Percentiles rank a stretch among this genome's conserved stretches.
These are phyloP conservation scores for Staphylotrichum tortipilum DNA, from an alignment of 495 filamentous ascomycete genomes.

Conservation along the genomic window DNA sequence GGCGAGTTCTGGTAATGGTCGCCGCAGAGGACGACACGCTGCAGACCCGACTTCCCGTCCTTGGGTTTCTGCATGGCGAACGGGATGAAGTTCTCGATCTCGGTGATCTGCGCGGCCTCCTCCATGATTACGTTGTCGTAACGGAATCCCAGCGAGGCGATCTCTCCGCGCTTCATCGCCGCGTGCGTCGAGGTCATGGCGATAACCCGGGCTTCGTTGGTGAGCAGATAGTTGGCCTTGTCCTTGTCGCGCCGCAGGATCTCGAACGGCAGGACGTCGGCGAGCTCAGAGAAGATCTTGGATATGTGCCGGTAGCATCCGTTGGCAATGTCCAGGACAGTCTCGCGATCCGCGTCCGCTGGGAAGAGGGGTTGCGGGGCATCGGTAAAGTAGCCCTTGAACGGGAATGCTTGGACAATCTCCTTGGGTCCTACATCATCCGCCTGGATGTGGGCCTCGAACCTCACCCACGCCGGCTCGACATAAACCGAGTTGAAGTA, in stretches of 20 bases:
- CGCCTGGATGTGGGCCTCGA: conserved; percentile 51
- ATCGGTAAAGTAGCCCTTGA: conserved; percentile 80
- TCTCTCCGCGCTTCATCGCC: conserved; percentile 92
- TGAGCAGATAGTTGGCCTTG: conserved; percentile 89
- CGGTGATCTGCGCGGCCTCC: conserved; percentile 96
- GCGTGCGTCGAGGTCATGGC: conserved; percentile 99
- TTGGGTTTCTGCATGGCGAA: conserved; percentile 78
- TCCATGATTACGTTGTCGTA: conserved; percentile 99
- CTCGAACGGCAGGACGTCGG: conserved; percentile 92
- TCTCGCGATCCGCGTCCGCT: conserved; percentile 51
- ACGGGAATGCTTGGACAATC: conserved; percentile 74
- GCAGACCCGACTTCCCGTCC: conserved; percentile 63
- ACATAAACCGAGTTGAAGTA: conserved; percentile 95
- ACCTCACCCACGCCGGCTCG: conserved; percentile 78
- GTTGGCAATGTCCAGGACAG: conserved; percentile 63
- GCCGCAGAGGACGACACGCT: conserved; percentile 84
- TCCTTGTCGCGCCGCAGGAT: conserved; percentile 79
- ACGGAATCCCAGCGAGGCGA: conserved; percentile 82
- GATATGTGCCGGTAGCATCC: conserved; percentile 88
- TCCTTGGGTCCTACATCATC: conserved; percentile 47
- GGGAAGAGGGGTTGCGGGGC: conserved; percentile 81
- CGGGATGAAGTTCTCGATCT: conserved; percentile 95
- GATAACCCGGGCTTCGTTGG: conserved; percentile 90
- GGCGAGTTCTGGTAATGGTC: conserved; percentile 97
- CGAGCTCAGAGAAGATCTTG: conserved; percentile 86